Base-by-base conservation (phyloP, 2,329 filamentous ascomycete species). In the Anisogramma anomala region DNA sequence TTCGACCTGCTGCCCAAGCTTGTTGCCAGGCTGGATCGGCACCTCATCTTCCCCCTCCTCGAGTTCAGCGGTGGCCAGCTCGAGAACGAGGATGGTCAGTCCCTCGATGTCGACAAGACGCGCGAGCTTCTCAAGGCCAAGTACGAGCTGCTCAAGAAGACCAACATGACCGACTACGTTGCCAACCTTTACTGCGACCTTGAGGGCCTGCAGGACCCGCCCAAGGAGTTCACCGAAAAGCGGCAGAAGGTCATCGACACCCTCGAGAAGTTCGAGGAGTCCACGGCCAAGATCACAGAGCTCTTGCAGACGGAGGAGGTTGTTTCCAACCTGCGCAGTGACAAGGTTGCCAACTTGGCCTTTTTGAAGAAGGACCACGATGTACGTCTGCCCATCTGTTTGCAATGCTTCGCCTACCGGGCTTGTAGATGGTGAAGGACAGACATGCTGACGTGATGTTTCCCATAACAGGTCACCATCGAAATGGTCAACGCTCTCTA, bases 101-200 rank as follows among this genome's bases (percentile, higher is more conserved):
- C 61, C 32, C 63, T 71, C 61, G 69, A 75, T 46, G 67, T 68
- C 48, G 64, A 59, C 28, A 65, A 72, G 63, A 65, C 74, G 42
- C 71, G 71, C 55, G 80, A 88, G 61, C 80, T 94, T 55, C 81
- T 82, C 49, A 77, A 83, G 59, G 79, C 87, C 55, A 94, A 94
- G 66, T 94, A 89, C 63, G 82, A 89, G 66, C 79, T 98, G 45
- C 78, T 98, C 53, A 89, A 94, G 69, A 81, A 87, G 63, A 96
- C 91, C 57, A 95, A 96, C 72, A 98, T 98, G 91, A 91, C 83
- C 56, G 91, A 98, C 66, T 98, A 94, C 62, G 85, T 96, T 41
- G 88, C 88, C 58, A 84, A 82, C 57, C 70, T 98, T 52, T 86
- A 94, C 72, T 83, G 84, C 61, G 84, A 95, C 58, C 77, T 98